These are phyloP conservation scores for Phytophthora fragariaefolia DNA, from an alignment of 352 stramenopile species.

Conservation along the genomic window DNA sequence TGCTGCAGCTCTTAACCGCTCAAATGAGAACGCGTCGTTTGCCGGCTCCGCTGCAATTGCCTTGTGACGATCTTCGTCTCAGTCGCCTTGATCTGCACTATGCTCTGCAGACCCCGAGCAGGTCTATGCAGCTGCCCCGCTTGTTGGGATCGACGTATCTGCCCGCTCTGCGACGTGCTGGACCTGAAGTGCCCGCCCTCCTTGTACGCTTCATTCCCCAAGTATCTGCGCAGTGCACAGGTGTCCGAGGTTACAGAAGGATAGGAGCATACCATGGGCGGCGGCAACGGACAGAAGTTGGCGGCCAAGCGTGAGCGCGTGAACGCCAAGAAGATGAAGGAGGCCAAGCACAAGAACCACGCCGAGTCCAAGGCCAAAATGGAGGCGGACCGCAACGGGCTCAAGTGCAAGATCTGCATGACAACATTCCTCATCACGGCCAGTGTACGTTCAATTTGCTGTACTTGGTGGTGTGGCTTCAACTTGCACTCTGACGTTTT, in stretches of 20 bases:
- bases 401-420: conserved; percentile 92
- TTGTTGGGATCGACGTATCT: conserved; percentile 16
- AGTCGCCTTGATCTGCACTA: conserved; percentile 5
- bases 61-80: neutral
- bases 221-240: conserved; percentile 27
- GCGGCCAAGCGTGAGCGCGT: conserved; percentile 82
- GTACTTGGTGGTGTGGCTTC: neutral
- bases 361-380: conserved; percentile 86
- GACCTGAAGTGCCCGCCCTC: too few species aligned
- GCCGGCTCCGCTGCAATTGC: conserved; percentile 3
- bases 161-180: conserved; percentile 13
- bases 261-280: conserved; percentile 60
- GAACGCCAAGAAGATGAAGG: conserved; percentile 89
- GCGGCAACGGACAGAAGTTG: conserved; percentile 86
- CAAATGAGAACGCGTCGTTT: conserved; percentile 1
- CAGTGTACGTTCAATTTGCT: conserved; percentile 52
- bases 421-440: conserved; percentile 89
- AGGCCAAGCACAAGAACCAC: conserved; percentile 82
- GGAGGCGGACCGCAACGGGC: conserved; percentile 71
- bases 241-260: conserved; percentile 4
- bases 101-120: conserved; percentile 14
- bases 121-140: conserved; percentile 30
- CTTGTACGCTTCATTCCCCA: conserved; percentile 26
- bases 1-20: conserved; percentile 1
- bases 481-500: neutral